Conservation (phyloP, 108 stramenopile species). For the Cyclotella sp. region DNA sequence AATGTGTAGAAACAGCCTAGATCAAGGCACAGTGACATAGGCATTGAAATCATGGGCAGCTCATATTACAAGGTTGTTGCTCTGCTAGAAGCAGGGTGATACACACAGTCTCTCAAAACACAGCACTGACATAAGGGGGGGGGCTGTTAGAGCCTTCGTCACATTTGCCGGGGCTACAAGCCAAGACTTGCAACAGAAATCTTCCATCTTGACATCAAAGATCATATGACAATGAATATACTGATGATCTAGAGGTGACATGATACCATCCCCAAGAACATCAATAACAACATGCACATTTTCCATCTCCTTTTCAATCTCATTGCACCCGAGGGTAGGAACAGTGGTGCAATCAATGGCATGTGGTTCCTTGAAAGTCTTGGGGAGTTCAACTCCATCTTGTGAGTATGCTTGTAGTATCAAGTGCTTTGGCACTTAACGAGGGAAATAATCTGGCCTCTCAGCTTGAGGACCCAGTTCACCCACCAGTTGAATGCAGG, state of each 20-base stretch:
- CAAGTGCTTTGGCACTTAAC: not conserved
- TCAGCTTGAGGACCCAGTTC: too few relatives aligned
- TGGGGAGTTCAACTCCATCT: too few relatives aligned
- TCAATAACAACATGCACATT: not conserved
- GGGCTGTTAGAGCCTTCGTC: slow-evolving; percentile 35
- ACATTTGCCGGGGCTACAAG: slow-evolving; percentile 54
- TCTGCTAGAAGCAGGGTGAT: slow-evolving; percentile 54
- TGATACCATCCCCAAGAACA: not conserved
- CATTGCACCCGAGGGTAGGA: slow-evolving; percentile 33
- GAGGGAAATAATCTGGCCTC: too few relatives aligned
- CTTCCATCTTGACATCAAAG: slow-evolving; percentile 31
- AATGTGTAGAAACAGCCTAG: too few relatives aligned
- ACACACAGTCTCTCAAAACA: slow-evolving; percentile 50
- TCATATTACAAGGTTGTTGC: slow-evolving; percentile 33
- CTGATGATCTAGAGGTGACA: not conserved
- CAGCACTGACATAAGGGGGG: slow-evolving; percentile 39
- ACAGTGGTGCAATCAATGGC: slow-evolving; percentile 39
- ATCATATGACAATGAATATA: slow-evolving; percentile 1
- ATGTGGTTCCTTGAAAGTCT: too few relatives aligned
- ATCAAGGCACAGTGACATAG: slow-evolving; percentile 42
- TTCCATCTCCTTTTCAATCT: slow-evolving; percentile 36
- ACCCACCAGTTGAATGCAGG: too few relatives aligned
- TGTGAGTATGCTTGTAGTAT: not conserved
- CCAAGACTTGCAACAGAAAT: slow-evolving; percentile 49
- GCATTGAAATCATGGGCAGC: slow-evolving; percentile 55